Evolutionary conservation across 371 early-diverging fungal species (phyloP), one percentile per base, ranked within the genome.

Genomic region (Mucor racemosus): DNA sequence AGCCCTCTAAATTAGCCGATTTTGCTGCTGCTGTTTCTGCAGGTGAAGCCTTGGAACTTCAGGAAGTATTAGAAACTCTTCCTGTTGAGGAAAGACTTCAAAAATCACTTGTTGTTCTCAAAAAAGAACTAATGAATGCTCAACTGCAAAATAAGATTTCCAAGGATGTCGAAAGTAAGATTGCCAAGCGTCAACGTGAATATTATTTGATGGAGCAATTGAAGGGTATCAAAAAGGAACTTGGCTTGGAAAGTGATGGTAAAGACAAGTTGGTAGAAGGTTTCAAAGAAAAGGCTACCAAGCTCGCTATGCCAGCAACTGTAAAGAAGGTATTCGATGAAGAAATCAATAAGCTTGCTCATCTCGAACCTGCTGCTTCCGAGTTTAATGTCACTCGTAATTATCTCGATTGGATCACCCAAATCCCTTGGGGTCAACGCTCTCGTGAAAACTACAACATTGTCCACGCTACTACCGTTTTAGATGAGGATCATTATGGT

Each of bases 401-500:
- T 78, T 99, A 99, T 72, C 81, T 99, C 17, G 98, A 97, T 75
- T 97, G 98, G 98, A 79, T 99, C 31, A 97, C 97, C 0, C 93
- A 93, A 75, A 87, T 99, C 8, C 99, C 99, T 15, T 99, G 98
- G 98, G 99, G 98, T 40, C 87, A 90, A 66, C 84, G 90, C 57
- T 91, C 92, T 7, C 81, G 83, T 11, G 97, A 98, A 77, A 96
- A 95, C 77, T 96, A 95, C 73, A 92, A 94, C 68, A 87, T 97
- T 63, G 65, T 73, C 35, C 91, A 93, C 66, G 97, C 99, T 17
- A 79, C 82, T 17, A 75, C 68, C 21, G 94, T 97, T 3, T 84
- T 99, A 50, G 98, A 99, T 76, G 95, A 97, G 77, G 98, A 99
- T 73, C 99, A 99, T 74, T 98, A 97, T 72, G 99, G 99, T n/a